These are phyloP conservation scores for Fistulifera solaris DNA, from an alignment of 108 stramenopile species.

Conservation along the genomic window DNA sequence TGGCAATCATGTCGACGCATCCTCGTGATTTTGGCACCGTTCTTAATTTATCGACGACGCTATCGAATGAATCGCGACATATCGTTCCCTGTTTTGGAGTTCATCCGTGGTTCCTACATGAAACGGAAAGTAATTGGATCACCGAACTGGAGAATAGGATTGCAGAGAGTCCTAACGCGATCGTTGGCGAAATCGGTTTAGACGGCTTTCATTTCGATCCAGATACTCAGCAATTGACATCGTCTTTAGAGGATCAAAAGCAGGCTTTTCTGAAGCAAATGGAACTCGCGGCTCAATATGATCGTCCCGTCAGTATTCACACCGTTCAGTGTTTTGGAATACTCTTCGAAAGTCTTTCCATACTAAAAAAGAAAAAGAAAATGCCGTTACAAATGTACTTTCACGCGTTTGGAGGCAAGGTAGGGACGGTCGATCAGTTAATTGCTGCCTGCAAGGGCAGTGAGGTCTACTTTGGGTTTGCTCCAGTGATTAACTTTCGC, in stretches of 20 bases:
- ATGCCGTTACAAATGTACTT: conserved; percentile 78
- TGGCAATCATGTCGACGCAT: conserved; percentile 83
- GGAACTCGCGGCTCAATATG: conserved; percentile 40
- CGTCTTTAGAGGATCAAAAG: conserved; percentile 50
- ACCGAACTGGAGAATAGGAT: conserved; percentile 30
- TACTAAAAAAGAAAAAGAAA: conserved; percentile 12
- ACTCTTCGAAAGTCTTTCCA: conserved; percentile 40
- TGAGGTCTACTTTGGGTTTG: conserved; percentile 76
- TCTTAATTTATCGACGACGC: conserved; percentile 9
- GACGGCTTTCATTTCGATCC: conserved; percentile 70
- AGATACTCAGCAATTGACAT: conserved; percentile 33
- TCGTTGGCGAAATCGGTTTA: conserved; percentile 82
- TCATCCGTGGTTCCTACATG: conserved; percentile 83
- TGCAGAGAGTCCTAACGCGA: conserved; percentile 29
- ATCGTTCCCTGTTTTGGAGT: conserved; percentile 72
- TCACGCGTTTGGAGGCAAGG: conserved; percentile 84
- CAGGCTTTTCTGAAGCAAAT: conserved; percentile 61
- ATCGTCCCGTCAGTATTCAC: conserved; percentile 75
- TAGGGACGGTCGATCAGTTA: conserved; percentile 49
- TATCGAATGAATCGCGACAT: conserved; percentile 4
- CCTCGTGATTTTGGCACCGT: conserved; percentile 63
- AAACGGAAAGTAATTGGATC: conserved; percentile 41
- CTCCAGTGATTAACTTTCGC: conserved; percentile 62
- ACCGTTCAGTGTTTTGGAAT: conserved; percentile 66
- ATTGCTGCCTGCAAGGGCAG: conserved; percentile 31